Base-by-base conservation (phyloP, 805 yeast species). In the Teunomyces aglyptinius region DNA sequence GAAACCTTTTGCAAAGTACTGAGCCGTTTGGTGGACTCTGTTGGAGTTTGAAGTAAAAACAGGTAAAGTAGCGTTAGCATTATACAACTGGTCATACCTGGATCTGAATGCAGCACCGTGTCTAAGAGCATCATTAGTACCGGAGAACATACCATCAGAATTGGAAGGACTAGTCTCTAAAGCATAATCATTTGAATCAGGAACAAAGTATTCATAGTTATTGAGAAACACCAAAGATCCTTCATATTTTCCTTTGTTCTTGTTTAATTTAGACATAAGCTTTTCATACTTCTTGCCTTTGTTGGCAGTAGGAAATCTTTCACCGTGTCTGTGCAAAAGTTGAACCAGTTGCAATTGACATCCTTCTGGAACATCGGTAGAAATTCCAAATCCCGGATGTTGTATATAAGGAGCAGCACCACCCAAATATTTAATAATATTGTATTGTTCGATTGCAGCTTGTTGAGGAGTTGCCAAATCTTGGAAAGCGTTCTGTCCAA, bases 251-350 rank as follows among this genome's bases (percentile, higher is more conserved):
- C 57, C 58, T 32, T 57, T 59, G 43, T 49, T 48, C 39, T 45
- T 38, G 34, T 45, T 19, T 24, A 19, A 36, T 47, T 65, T 63
- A 5, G 53, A 38, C 47, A 56, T 46, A 31, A 69, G 49, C 11
- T 57, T 57, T 50, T 68, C 67, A 36, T 57, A 57, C 18, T 28
- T 29, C 40, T 55, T 53, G 8, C 75, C 75, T 11, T 49, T 50
- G 28, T 55, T 49, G 28, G 49, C 51, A 10, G 72, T n/a, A 3
- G 89, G 89, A 58, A 73, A 86, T 54, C 96, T 71, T 61, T 88
- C 94, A n/a, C 94, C 95, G 59, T 89, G 96, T 58, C 96, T 77
- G 54, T 83, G 81, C 42, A 86, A 67, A 22, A 86, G 67, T 53
- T 85, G 90, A 10, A 85, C 89, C 61, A 86, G 94, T 54, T 79